Evolutionary conservation across 139 green algal species (phyloP).

Genomic region (Chlamydomonas schloesseri): DNA sequence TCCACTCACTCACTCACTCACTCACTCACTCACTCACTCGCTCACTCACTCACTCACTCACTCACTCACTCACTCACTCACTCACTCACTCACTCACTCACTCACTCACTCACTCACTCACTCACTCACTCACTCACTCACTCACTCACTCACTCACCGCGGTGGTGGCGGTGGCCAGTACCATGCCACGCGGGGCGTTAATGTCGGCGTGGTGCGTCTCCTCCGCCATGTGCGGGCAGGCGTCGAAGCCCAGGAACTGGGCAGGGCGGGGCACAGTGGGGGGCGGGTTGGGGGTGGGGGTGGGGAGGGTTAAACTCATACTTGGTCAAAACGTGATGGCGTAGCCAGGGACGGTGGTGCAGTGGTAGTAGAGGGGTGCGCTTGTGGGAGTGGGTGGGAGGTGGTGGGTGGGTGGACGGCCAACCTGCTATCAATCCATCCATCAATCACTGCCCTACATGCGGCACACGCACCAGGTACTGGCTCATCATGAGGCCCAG

Average conservation of each 20-base stretch:
- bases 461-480: constrained; percentile 25
- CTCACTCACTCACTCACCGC: neutral
- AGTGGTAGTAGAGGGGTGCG: neutral
- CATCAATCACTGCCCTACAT: too few relatives aligned
- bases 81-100: too few relatives aligned
- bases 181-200: constrained; percentile 33
- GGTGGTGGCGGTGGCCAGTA: neutral
- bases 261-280: neutral
- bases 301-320: neutral
- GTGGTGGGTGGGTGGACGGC: neutral
- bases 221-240: constrained; percentile 24
- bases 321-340: neutral
- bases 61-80: too few relatives aligned
- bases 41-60: too few relatives aligned
- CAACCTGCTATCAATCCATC: too few relatives aligned
- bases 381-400: neutral
- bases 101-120: too few relatives aligned
- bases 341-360: too few relatives aligned
- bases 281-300: too few relatives aligned
- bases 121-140: too few relatives aligned
- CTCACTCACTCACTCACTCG: too few relatives aligned
- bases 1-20: too few relatives aligned
- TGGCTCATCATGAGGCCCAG: constrained; percentile 33
- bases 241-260: constrained; percentile 32
- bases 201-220: constrained; percentile 32